A percentile compares a stretch with the other conserved stretches of the same genome.
Conservation (phyloP, 2,329 filamentous ascomycete species). For the Neoarthrinium moseri region DNA sequence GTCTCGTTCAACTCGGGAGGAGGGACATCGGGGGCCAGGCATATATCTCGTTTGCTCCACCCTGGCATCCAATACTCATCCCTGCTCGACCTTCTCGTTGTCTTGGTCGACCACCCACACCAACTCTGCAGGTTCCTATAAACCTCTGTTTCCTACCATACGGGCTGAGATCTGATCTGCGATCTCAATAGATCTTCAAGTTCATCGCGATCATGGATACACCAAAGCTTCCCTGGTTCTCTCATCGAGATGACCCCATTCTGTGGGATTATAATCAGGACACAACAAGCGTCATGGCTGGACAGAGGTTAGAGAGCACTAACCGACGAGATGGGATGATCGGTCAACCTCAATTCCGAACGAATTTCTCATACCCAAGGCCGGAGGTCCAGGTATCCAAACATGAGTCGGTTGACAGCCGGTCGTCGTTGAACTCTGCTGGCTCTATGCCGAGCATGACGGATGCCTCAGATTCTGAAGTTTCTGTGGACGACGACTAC, state of each 20-base stretch:
- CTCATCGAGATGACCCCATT: slow-evolving; percentile 5
- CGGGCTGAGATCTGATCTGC: slow-evolving; percentile 1
- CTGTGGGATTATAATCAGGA: not conserved
- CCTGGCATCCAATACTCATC: slow-evolving; percentile 10
- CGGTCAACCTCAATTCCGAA: slow-evolving; percentile 20
- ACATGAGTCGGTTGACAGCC: slow-evolving; percentile 26
- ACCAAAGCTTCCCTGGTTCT: slow-evolving; percentile 1
- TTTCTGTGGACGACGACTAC: slow-evolving; percentile 49
- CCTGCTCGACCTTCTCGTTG: not conserved
- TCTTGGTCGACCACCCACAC: slow-evolving; percentile 5
- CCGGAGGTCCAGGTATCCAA: slow-evolving; percentile 21
- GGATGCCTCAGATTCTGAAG: slow-evolving; percentile 52
- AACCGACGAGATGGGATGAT: slow-evolving; percentile 6
- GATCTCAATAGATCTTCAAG: slow-evolving; percentile 3
- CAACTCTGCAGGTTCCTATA: slow-evolving; percentile 7
- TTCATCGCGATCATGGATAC: slow-evolving; percentile 5
- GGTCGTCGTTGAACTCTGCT: slow-evolving; percentile 45
- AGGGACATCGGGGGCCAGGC: not conserved
- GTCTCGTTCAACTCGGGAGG: slow-evolving; percentile 1
- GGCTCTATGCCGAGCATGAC: slow-evolving; percentile 47
- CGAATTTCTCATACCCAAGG: slow-evolving; percentile 35
- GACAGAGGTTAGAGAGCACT: not conserved
- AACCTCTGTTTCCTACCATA: slow-evolving; percentile 6
- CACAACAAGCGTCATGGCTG: slow-evolving; percentile 13
- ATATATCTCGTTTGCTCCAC: slow-evolving; percentile 10